A percentile compares a stretch with the other conserved stretches of the same genome.
phyloP scores from a whole-genome alignment of 495 filamentous ascomycete genomes.

The Ramalina intermedia region DNA sequence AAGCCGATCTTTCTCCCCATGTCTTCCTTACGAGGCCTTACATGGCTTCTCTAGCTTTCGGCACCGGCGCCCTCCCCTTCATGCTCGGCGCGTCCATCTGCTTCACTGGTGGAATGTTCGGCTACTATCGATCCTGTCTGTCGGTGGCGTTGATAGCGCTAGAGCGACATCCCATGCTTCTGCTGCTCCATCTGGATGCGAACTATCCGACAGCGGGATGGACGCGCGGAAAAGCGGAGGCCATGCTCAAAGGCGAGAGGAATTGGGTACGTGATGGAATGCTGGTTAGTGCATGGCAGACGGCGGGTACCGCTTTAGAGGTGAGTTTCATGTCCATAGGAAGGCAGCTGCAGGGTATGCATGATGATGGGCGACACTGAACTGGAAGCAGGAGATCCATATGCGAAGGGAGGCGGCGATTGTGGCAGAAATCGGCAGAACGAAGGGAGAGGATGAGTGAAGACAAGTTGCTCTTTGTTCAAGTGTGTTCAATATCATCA shows the following conservation, averaged over 20 bases:
- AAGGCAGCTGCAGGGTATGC: background rate
- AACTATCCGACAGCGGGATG: background rate
- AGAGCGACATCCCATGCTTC: background rate
- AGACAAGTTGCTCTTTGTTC: no score
- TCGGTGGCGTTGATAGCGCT: background rate
- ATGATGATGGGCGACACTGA: background rate
- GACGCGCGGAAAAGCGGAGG: background rate
- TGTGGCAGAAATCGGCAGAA: background rate
- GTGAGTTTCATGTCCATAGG: background rate
- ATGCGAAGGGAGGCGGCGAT: slow-evolving; percentile 1
- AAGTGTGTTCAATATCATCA: no score
- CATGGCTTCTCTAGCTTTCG: background rate
- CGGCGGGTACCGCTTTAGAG: background rate
- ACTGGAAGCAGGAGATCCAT: background rate
- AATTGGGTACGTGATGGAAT: background rate
- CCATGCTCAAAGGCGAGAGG: background rate
- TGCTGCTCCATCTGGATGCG: background rate
- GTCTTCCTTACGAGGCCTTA: background rate
- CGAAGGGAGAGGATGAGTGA: no score
- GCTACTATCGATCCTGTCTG: slow-evolving; percentile 2
- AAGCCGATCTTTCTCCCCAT: background rate
- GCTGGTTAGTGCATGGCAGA: slow-evolving; percentile 2
- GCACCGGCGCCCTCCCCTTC: slow-evolving; percentile 2
- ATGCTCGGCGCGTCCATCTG: background rate
- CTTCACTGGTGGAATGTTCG: background rate